Evolutionary conservation across 2,329 filamentous ascomycete species (phyloP).

Genomic region (Aspergillus transmontanensis): DNA sequence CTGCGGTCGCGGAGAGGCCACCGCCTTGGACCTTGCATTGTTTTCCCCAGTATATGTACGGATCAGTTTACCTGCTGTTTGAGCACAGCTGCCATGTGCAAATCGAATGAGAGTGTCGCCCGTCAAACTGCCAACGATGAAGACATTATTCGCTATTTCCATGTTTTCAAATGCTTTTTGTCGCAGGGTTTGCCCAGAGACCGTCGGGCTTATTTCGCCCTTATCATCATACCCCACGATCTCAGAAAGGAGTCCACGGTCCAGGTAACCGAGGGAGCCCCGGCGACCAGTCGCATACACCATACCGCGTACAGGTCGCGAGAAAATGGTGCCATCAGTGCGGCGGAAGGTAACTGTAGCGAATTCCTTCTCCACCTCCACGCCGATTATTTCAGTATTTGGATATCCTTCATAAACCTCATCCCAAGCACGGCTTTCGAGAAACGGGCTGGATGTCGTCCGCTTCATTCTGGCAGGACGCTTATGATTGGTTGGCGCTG

Average conservation of each 20-base stretch:
- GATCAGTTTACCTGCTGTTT: constrained; percentile 57
- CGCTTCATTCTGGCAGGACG: constrained; percentile 31
- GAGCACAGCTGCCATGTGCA: constrained; percentile 61
- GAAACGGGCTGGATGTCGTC: constrained; percentile 48
- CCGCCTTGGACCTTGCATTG: constrained; percentile 10
- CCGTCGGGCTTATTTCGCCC: constrained; percentile 30
- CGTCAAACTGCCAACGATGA: constrained; percentile 61
- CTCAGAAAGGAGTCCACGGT: constrained; percentile 49
- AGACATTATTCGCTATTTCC: constrained; percentile 56
- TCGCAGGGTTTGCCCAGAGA: constrained; percentile 58
- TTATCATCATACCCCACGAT: constrained; percentile 39
- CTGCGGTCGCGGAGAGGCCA: constrained; percentile 7
- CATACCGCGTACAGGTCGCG: constrained; percentile 51
- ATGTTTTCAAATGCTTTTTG: constrained; percentile 54
- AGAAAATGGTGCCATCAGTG: constrained; percentile 46
- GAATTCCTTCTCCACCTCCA: constrained; percentile 33
- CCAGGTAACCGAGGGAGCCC: constrained; percentile 57
- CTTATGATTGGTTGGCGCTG: constrained; percentile 20
- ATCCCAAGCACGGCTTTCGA: constrained; percentile 53
- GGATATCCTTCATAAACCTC: constrained; percentile 57
- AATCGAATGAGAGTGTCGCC: constrained; percentile 64
- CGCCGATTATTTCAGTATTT: constrained; percentile 52
- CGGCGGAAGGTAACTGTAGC: constrained; percentile 49
- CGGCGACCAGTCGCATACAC: constrained; percentile 60
- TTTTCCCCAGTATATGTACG: constrained; percentile 21